These are phyloP conservation scores for Flaveria linearis DNA, from an alignment of 129 eudicot genomes.

Conservation along the genomic window DNA sequence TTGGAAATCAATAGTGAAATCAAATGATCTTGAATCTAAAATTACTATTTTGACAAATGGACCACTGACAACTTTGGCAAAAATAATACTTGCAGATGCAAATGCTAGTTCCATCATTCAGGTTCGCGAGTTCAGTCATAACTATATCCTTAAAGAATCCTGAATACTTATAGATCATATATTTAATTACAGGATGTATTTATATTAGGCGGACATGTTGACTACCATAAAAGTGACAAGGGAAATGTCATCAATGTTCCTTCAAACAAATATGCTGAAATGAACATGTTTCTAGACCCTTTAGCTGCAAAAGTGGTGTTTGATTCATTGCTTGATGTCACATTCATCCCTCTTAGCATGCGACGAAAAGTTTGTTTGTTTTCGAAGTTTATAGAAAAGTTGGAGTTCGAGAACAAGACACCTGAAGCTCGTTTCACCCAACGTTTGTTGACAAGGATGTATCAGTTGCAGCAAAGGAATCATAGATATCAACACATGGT, in stretches of 20 bases:
- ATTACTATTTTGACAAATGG: slow-evolving; percentile 73
- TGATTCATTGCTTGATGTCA: slow-evolving; percentile 53
- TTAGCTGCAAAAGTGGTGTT: slow-evolving; percentile 73
- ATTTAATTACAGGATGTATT: slow-evolving; percentile 59
- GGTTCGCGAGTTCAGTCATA: slow-evolving; percentile 40
- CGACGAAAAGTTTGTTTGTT: slow-evolving; percentile 51
- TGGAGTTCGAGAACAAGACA: slow-evolving; percentile 43
- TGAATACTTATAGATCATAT: slow-evolving; percentile 1
- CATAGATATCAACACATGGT: slow-evolving; percentile 72
- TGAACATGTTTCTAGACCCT: slow-evolving; percentile 82
- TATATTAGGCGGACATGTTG: slow-evolving; percentile 71
- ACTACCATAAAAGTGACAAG: slow-evolving; percentile 23
- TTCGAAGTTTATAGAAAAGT: slow-evolving; percentile 34
- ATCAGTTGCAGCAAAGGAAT: slow-evolving; percentile 40
- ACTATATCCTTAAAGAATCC: background rate
- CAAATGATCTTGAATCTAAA: slow-evolving; percentile 48
- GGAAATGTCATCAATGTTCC: slow-evolving; percentile 74
- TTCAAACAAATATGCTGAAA: slow-evolving; percentile 62
- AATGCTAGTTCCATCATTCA: slow-evolving; percentile 47
- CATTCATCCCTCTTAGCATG: slow-evolving; percentile 57
- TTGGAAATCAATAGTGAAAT: slow-evolving; percentile 59
- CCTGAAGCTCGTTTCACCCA: slow-evolving; percentile 56
- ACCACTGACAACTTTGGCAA: slow-evolving; percentile 74
- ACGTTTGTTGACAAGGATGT: slow-evolving; percentile 49
- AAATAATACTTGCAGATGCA: slow-evolving; percentile 55